Percentiles rank a stretch among this genome's conserved stretches.
phyloP scores from a whole-genome alignment of 140 eudicot genomes.

The Oenanthe javanica region DNA sequence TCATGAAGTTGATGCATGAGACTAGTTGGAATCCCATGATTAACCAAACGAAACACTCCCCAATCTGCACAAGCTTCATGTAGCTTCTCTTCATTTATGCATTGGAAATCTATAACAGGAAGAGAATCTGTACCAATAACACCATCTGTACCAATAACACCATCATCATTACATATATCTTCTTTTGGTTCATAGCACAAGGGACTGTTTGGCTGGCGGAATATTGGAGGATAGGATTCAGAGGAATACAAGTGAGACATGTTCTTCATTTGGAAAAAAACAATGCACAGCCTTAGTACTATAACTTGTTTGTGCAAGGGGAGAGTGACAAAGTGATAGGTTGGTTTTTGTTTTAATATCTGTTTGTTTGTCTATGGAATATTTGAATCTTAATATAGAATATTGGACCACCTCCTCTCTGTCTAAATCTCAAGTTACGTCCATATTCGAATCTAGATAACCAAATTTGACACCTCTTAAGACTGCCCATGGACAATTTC shows the following conservation, averaged over 20 bases:
- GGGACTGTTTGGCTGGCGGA: constrained; percentile 30
- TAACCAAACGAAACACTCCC: constrained; percentile 75
- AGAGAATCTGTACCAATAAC: constrained; percentile 22
- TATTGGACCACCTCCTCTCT: background rate
- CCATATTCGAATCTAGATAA: background rate
- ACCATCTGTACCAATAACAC: constrained; percentile 1
- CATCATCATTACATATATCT: constrained; percentile 9
- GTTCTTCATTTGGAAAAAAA: constrained; percentile 1
- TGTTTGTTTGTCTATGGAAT: background rate
- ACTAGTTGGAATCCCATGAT: constrained; percentile 59
- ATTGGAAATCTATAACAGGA: constrained; percentile 48
- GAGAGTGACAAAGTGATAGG: background rate
- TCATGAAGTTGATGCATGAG: constrained; percentile 40
- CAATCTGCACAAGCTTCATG: constrained; percentile 50
- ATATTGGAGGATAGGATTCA: constrained; percentile 69
- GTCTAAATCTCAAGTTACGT: background rate
- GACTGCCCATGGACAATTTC: background rate
- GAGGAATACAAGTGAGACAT: constrained; percentile 2
- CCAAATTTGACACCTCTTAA: background rate
- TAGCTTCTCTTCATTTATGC: constrained; percentile 25
- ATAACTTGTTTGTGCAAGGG: background rate
- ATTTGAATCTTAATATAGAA: background rate
- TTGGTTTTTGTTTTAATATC: constrained; percentile 5
- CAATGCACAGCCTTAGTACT: background rate
- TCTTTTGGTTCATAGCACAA: background rate